Percentiles rank a stretch among this genome's conserved stretches.
Evolutionary conservation across 148 eudicot species (phyloP).

Genomic region (Rhododendron williamsianum): DNA sequence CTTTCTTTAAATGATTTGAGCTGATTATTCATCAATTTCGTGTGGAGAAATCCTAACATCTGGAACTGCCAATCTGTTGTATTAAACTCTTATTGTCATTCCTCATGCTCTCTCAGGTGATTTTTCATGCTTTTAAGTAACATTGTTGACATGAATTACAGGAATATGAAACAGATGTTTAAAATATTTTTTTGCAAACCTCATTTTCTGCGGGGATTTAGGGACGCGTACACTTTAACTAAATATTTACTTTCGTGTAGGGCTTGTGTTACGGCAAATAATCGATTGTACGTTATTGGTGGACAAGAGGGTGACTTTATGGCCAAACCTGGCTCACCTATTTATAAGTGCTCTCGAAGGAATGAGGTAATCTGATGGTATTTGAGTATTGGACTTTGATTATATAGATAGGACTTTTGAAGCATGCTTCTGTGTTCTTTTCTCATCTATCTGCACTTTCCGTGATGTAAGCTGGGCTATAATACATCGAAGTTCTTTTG

Average conservation of each 20-base stretch:
- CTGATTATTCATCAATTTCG: not conserved
- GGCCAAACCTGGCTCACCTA: constrained; percentile 99
- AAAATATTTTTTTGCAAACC: not conserved
- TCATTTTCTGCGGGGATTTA: not conserved
- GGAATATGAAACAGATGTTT: not conserved
- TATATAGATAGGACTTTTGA: not conserved
- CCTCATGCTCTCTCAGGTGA: not conserved
- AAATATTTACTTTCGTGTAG: constrained; percentile 26
- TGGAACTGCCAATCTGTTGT: not conserved
- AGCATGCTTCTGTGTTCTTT: not conserved
- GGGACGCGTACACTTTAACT: not conserved
- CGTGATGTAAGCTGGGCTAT: not conserved
- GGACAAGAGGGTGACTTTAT: constrained; percentile 99
- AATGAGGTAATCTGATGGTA: constrained; percentile 55
- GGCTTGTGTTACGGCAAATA: constrained; percentile 80
- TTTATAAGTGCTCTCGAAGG: constrained; percentile 93
- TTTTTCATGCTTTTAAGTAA: not conserved
- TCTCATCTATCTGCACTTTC: not conserved
- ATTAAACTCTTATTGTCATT: not conserved
- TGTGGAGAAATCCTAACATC: not conserved
- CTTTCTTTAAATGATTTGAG: not conserved
- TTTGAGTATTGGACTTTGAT: not conserved
- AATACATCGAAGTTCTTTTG: not conserved
- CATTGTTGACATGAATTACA: not conserved
- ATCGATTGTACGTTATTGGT: constrained; percentile 76